Evolutionary conservation across 208 protist genomes (phyloP).

Genomic region (Angomonas ambiguus): DNA sequence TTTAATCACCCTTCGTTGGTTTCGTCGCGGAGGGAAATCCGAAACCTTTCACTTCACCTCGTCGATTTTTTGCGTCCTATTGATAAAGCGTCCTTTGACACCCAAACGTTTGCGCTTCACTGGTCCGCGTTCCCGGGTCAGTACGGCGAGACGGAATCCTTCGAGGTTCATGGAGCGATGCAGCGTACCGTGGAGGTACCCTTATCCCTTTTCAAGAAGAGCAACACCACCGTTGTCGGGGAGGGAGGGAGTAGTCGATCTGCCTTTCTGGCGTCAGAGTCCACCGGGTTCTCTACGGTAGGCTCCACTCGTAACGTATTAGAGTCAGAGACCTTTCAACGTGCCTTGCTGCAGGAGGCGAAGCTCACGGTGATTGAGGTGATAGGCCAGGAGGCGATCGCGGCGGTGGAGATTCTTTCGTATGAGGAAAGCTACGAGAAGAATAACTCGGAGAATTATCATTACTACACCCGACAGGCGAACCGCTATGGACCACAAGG

Average conservation of each 20-base stretch:
- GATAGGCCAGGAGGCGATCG: conserved; percentile 55
- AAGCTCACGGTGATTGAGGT: conserved; percentile 52
- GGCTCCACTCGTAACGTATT: neutral
- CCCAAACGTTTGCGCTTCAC: neutral
- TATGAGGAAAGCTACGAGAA: neutral
- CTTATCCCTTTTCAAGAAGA: neutral
- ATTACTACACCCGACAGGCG: neutral
- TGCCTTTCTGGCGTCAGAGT: too few species aligned
- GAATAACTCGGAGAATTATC: neutral
- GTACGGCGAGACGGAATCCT: neutral
- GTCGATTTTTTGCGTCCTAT: neutral
- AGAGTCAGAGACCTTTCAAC: conserved; percentile 11
- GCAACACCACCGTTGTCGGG: neutral
- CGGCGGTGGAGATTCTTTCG: conserved; percentile 23
- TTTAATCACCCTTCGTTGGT: neutral
- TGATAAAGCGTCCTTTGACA: neutral
- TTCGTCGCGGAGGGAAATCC: neutral
- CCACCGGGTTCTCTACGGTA: neutral
- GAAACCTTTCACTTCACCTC: neutral
- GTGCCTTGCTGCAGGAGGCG: conserved; percentile 24
- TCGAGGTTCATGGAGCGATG: neutral
- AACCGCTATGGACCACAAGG: too few species aligned
- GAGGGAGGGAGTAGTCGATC: too few species aligned
- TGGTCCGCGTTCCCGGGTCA: neutral
- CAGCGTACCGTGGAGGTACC: neutral